Conservation (phyloP, 2,329 filamentous ascomycete species). For the Xylaria sp. region DNA sequence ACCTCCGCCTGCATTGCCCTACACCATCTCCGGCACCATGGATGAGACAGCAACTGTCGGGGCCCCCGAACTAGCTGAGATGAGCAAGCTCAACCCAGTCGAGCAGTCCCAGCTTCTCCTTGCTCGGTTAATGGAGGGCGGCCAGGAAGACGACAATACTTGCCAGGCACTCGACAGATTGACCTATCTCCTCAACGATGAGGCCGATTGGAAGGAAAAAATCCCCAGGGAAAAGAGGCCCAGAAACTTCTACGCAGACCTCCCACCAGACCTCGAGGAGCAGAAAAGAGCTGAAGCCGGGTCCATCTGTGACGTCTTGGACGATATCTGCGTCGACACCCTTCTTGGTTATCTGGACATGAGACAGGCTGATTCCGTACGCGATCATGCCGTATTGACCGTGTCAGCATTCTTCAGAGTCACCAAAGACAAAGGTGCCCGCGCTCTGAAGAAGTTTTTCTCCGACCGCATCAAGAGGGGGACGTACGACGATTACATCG, state of each 20-base stretch:
- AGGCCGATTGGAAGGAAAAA: conserved; percentile 58
- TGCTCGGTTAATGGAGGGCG: conserved; percentile 90
- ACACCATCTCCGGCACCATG: conserved; percentile 40
- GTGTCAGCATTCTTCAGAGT: conserved; percentile 86
- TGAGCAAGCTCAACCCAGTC: conserved; percentile 44
- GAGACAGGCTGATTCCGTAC: conserved; percentile 76
- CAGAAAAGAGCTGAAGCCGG: background rate
- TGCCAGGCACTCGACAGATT: conserved; percentile 68
- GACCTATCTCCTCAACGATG: conserved; percentile 69
- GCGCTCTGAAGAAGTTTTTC: conserved; percentile 79
- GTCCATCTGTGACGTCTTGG: conserved; percentile 71
- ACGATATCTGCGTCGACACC: conserved; percentile 82
- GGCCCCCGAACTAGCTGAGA: conserved; percentile 44
- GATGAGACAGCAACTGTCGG: conserved; percentile 46
- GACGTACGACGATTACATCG: conserved; percentile 87
- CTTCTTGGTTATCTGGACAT: conserved; percentile 89
- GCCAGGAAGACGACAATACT: conserved; percentile 81
- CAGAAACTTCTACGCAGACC: background rate
- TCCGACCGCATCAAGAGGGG: conserved; percentile 75
- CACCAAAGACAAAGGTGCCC: conserved; percentile 75
- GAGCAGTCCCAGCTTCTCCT: conserved; percentile 82
- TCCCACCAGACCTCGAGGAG: background rate
- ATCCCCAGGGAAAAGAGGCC: conserved; percentile 32
- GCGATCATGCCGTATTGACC: conserved; percentile 83
- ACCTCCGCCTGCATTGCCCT: background rate